Evolutionary conservation across 495 filamentous ascomycete species (phyloP), one percentile per base, ranked within the genome.

Genomic region (Neurospora cerealis): DNA sequence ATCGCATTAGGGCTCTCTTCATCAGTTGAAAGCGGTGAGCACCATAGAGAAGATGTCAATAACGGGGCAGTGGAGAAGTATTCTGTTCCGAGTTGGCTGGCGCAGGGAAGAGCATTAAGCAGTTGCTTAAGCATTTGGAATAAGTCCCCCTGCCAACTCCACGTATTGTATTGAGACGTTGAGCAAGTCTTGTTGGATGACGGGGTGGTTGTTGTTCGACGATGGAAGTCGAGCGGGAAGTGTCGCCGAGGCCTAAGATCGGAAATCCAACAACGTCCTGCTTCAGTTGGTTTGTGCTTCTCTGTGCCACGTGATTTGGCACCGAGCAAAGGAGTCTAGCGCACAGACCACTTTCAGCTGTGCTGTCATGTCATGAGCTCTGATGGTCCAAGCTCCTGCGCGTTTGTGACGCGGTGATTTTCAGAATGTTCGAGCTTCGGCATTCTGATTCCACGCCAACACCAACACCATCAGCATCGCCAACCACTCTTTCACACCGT

Each of bases 301-400:
- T 0, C 2, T 17, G 32, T 13, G 15, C 8, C 40, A 72, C 54
- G 54, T 34, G 54, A 34, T 9, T 0, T 19, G 15, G 15, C 28
- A 34, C 34, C 24, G 11, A 62, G n/a, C 8, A 11, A 21, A 10
- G 7, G 8, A 46, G 8, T 24, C 5, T 24, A 24, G 10, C 21
- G 46, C 46, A 54, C 46, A 42, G 8, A 69, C 28, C 71, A 32
- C 39, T 60, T 21, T 19, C 24, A 54, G 19, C 5, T n/a, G 21
- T 19, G 44, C 46, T 21, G 44, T 7, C 37, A 69, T 34, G 34
- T 36, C 46, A 32, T 37, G 17, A 24, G n/a, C 21, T 24, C 17
- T 24, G 66, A 46, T 74, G 75, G 75, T 74, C 75, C 75, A 76
- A 76, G 75, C 75, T 76, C 70, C 66, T 70, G 41, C 75, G 75